phyloP scores from a whole-genome alignment of 495 filamentous ascomycete species.

The Aspergillus diversus region DNA sequence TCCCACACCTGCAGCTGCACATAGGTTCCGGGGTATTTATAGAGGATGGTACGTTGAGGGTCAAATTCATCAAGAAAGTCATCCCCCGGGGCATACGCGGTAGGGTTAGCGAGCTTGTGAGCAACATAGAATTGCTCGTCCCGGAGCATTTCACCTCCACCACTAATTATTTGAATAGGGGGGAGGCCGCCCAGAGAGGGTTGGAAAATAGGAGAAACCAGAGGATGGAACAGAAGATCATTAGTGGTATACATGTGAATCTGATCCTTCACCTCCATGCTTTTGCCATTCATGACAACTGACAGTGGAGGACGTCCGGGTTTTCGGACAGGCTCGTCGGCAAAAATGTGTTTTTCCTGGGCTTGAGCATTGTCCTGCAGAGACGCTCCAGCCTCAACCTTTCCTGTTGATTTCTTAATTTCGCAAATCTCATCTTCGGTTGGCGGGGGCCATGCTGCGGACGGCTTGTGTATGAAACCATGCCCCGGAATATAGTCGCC shows the following conservation, averaged over 20 bases:
- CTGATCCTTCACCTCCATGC: constrained; percentile 81
- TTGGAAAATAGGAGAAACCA: constrained; percentile 87
- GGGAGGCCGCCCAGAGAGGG: constrained; percentile 86
- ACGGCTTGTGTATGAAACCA: constrained; percentile 86
- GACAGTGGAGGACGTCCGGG: constrained; percentile 6
- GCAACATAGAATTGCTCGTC: constrained; percentile 96
- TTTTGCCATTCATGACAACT: constrained; percentile 61
- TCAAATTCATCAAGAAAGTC: constrained; percentile 66
- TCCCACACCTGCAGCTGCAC: constrained; percentile 98
- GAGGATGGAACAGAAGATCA: constrained; percentile 78
- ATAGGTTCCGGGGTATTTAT: constrained; percentile 76
- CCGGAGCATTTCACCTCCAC: constrained; percentile 83
- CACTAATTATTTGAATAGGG: constrained; percentile 81
- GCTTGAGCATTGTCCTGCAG: constrained; percentile 22
- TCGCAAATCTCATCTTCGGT: constrained; percentile 68
- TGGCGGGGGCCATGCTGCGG: constrained; percentile 86
- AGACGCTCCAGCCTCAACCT: constrained; percentile 23
- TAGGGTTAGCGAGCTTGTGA: constrained; percentile 87
- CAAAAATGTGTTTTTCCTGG: constrained; percentile 26
- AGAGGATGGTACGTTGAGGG: constrained; percentile 54
- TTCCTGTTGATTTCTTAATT: constrained; percentile 39
- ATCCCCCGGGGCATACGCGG: constrained; percentile 70
- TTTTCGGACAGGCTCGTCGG: constrained; percentile 1
- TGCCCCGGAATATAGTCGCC: constrained; percentile 85
- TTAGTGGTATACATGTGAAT: constrained; percentile 96